Conservation (phyloP, 768 basidiomycete species). For the Podaxis sp. region DNA sequence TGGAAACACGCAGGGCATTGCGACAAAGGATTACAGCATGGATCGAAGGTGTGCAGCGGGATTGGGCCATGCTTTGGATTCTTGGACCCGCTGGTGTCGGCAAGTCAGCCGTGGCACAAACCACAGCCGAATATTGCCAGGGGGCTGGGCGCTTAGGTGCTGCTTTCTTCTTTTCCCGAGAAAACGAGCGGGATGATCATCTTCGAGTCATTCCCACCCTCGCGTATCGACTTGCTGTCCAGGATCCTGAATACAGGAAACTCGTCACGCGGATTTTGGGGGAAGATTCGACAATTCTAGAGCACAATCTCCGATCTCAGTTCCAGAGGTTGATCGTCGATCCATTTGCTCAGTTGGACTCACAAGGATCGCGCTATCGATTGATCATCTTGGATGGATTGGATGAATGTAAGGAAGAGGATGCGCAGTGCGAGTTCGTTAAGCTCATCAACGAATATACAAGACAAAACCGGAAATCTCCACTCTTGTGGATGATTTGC, state of each 20-base stretch:
- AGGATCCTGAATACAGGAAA: neutral
- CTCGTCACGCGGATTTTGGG: neutral
- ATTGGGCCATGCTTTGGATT: conserved; percentile 5
- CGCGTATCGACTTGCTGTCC: conserved; percentile 6
- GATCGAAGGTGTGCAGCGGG: neutral
- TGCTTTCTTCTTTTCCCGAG: conserved; percentile 4
- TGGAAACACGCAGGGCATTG: neutral
- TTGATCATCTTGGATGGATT: conserved; percentile 5
- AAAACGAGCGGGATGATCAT: neutral
- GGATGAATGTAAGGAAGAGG: conserved; percentile 7
- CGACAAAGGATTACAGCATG: neutral
- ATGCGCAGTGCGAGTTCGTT: neutral
- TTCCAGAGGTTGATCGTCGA: conserved; percentile 1
- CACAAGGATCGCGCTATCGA: neutral
- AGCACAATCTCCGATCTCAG: neutral
- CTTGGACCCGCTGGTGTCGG: conserved; percentile 8
- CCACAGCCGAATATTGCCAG: neutral
- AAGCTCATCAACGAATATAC: neutral
- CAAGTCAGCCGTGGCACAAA: conserved; percentile 11
- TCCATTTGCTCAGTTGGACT: neutral
- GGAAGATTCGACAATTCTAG: neutral
- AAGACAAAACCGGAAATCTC: neutral
- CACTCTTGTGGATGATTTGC: neutral
- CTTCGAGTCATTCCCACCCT: conserved; percentile 5
- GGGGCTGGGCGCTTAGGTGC: neutral